These are phyloP conservation scores for Oleoguttula mirabilis DNA, from an alignment of 495 filamentous ascomycete genomes.

Conservation along the genomic window DNA sequence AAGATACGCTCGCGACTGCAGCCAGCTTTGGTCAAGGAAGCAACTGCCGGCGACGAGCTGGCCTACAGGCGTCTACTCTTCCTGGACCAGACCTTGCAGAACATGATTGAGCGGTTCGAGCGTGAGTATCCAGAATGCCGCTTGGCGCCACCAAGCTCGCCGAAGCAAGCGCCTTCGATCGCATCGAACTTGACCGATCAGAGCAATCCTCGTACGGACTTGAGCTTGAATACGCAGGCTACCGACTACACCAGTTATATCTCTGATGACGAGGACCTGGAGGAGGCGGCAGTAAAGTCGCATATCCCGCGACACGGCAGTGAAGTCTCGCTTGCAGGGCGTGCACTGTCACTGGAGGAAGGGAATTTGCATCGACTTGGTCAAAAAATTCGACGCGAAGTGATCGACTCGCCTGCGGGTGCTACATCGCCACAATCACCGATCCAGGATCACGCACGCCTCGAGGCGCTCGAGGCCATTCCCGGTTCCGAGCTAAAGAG, in stretches of 20 bases:
- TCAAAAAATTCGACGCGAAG: constrained; percentile 64
- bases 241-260: constrained; percentile 13
- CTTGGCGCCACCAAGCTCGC: constrained; percentile 28
- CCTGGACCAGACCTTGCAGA: constrained; percentile 75
- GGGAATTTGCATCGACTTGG: constrained; percentile 75
- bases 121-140: constrained; percentile 89
- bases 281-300: constrained; percentile 3
- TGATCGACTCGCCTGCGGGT: constrained; percentile 25
- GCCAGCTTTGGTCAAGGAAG: constrained; percentile 69
- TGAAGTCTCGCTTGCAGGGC: constrained; percentile 66
- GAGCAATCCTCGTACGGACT: constrained; percentile 28
- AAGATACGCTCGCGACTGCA: constrained; percentile 78
- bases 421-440: constrained; percentile 1
- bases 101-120: constrained; percentile 90
- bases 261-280: constrained; percentile 21
- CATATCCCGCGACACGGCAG: constrained; percentile 57
- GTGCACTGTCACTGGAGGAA: constrained; percentile 75
- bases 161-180: constrained; percentile 10
- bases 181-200: constrained; percentile 31
- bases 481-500: constrained; percentile 25
- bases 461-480: constrained; percentile 3
- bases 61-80: constrained; percentile 77
- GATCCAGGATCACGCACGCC: no score
- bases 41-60: constrained; percentile 48
- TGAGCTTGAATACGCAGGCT: constrained; percentile 12